Conservation (phyloP, 331 rosid genomes). For the Malus hybrid region DNA sequence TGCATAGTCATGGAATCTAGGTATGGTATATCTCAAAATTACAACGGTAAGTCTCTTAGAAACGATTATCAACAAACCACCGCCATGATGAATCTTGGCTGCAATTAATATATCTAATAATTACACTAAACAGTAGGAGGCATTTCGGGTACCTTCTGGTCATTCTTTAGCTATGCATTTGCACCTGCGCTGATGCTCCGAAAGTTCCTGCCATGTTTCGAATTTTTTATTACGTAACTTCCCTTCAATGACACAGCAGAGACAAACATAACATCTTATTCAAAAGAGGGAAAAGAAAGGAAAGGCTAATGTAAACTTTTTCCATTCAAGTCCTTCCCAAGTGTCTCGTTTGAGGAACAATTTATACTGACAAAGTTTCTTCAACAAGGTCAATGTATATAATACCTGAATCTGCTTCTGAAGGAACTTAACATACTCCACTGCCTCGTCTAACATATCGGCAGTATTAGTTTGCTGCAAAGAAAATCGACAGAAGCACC, state of each 20-base stretch:
- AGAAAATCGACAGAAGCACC: background rate
- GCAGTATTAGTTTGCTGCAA: conserved; percentile 97
- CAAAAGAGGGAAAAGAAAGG: background rate
- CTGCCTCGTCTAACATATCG: conserved; percentile 89
- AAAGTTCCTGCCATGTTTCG: conserved; percentile 62
- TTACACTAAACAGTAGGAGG: conserved; percentile 20
- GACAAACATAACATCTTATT: background rate
- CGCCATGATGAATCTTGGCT: conserved; percentile 16
- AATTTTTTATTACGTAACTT: conserved; percentile 9
- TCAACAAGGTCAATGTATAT: background rate
- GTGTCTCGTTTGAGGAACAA: background rate
- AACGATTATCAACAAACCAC: conserved; percentile 9
- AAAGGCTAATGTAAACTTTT: background rate
- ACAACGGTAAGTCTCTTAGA: conserved; percentile 12
- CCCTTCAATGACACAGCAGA: background rate
- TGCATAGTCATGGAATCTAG: conserved; percentile 1
- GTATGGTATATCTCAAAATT: conserved; percentile 8
- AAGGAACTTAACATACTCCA: conserved; percentile 77
- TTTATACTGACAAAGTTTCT: background rate
- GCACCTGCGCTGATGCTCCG: conserved; percentile 67
- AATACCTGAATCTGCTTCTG: conserved; percentile 86
- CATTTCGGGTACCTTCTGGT: conserved; percentile 11
- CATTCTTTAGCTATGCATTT: conserved; percentile 52
- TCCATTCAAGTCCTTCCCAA: background rate
- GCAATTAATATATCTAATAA: conserved; percentile 25